phyloP scores from a whole-genome alignment of 192 early-diverging fungal species.

The Kappamyces sp. region DNA sequence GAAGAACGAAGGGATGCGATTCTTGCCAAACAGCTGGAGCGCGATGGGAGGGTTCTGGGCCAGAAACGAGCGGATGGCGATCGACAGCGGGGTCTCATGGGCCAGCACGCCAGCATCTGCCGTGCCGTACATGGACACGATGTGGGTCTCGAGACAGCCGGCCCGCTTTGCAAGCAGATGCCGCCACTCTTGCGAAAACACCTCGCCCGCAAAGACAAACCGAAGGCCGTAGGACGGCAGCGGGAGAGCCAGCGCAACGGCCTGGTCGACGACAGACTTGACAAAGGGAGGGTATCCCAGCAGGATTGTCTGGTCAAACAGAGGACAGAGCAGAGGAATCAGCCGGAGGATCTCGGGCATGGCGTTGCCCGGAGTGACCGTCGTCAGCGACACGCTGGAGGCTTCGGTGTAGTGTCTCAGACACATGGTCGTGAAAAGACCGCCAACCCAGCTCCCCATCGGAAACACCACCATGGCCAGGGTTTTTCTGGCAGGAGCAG shows the following conservation, averaged over 20 bases:
- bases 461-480: slow-evolving; percentile 12
- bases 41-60: slow-evolving; percentile 18
- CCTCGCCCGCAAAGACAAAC: slow-evolving; percentile 34
- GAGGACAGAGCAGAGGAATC: neutral
- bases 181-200: slow-evolving; percentile 30
- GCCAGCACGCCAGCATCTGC: slow-evolving; percentile 35
- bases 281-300: slow-evolving; percentile 20
- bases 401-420: slow-evolving; percentile 5
- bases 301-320: slow-evolving; percentile 10
- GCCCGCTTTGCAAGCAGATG: slow-evolving; percentile 12
- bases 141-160: slow-evolving; percentile 16
- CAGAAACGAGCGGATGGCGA: slow-evolving; percentile 19
- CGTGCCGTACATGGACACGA: slow-evolving; percentile 36
- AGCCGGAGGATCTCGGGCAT: neutral
- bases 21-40: slow-evolving; percentile 21
- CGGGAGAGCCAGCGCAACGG: neutral
- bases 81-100: slow-evolving; percentile 23
- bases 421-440: slow-evolving; percentile 19
- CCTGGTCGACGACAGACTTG: slow-evolving; percentile 8
- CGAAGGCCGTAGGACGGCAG: neutral
- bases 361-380: slow-evolving; percentile 11
- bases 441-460: slow-evolving; percentile 20
- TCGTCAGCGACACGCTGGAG: neutral
- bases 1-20: slow-evolving; percentile 32
- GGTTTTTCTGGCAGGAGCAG: neutral